These are phyloP conservation scores for Fusarium odoratissimum DNA, from an alignment of 2,329 filamentous ascomycete species.

Conservation along the genomic window DNA sequence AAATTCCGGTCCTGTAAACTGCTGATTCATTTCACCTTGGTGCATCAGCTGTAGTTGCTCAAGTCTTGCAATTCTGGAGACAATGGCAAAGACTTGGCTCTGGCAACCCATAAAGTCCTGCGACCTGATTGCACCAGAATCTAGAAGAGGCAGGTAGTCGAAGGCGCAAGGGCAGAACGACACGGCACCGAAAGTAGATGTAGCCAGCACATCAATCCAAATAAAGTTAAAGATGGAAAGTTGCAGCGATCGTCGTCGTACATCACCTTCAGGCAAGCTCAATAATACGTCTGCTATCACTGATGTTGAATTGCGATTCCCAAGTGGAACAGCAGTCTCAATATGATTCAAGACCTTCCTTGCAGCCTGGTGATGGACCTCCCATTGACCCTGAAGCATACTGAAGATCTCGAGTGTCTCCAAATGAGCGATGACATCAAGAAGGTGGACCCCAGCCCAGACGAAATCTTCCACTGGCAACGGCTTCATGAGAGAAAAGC, in stretches of 20 bases:
- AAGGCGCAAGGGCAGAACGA: background rate
- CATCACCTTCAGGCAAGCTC: background rate
- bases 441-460: background rate
- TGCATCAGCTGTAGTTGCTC: background rate
- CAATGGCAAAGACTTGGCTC: background rate
- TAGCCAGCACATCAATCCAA: constrained; percentile 1
- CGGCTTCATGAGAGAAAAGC: background rate
- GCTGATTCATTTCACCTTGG: background rate
- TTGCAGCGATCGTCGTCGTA: background rate
- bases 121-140: background rate
- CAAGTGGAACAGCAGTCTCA: background rate
- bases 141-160: background rate
- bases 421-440: background rate
- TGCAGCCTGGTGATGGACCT: background rate
- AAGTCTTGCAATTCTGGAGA: background rate
- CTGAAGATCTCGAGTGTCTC: constrained; percentile 2
- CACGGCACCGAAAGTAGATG: background rate
- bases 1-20: background rate
- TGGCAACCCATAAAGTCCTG: background rate
- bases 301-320: background rate
- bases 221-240: background rate
- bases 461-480: background rate
- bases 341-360: background rate
- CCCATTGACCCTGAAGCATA: constrained; percentile 4
- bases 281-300: background rate